Conservation (phyloP, 2,329 filamentous ascomycete species). For the Rosellinia necatrix region DNA sequence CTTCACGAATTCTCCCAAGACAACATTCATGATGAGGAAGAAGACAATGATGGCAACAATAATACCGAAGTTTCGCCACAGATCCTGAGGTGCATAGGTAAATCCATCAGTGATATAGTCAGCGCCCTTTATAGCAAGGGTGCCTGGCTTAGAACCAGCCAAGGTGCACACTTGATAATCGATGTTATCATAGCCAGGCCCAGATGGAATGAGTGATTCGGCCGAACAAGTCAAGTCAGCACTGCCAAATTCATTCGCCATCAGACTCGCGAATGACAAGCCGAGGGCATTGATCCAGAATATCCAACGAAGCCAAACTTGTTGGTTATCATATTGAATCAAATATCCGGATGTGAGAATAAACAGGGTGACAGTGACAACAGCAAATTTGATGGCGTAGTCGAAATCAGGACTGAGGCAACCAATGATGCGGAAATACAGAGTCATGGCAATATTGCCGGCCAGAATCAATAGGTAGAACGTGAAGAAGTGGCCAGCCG, state of each 20-base stretch:
- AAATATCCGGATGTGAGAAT: conserved; percentile 82
- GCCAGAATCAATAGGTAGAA: conserved; percentile 74
- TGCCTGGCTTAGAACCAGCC: conserved; percentile 70
- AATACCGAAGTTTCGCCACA: conserved; percentile 87
- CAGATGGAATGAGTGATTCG: conserved; percentile 72
- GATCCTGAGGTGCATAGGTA: conserved; percentile 65
- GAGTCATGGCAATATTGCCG: conserved; percentile 73
- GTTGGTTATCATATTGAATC: conserved; percentile 76
- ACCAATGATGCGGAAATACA: conserved; percentile 77
- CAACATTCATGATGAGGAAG: conserved; percentile 76
- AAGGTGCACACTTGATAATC: conserved; percentile 82
- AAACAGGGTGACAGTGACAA: conserved; percentile 79
- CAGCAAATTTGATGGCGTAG: conserved; percentile 81
- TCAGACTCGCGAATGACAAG: conserved; percentile 75
- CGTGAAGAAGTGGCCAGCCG: conserved; percentile 77
- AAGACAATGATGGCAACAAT: conserved; percentile 74
- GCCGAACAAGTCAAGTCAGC: conserved; percentile 71
- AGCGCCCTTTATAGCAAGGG: conserved; percentile 63
- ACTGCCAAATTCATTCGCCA: conserved; percentile 83
- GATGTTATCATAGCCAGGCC: conserved; percentile 71
- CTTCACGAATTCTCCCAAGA: conserved; percentile 77
- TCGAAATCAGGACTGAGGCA: conserved; percentile 81
- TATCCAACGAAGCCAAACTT: conserved; percentile 80
- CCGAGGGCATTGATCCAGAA: conserved; percentile 78
- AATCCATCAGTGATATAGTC: conserved; percentile 73